A percentile compares a stretch with the other conserved stretches of the same genome.
phyloP scores from a whole-genome alignment of 192 early-diverging fungal species.

The Linnemannia elongata region DNA sequence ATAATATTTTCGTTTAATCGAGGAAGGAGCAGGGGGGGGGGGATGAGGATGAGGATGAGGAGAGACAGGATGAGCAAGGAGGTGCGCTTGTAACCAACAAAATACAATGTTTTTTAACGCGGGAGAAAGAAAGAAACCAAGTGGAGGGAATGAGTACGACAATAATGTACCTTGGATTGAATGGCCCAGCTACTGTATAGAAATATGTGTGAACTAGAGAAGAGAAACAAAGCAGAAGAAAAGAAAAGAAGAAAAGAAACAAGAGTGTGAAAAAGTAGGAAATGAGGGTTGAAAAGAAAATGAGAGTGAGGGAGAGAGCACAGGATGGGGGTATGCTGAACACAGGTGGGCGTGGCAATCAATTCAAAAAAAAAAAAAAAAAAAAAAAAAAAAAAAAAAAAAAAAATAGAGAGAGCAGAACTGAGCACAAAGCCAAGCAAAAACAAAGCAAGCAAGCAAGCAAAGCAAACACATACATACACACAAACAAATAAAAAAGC shows the following conservation, averaged over 20 bases:
- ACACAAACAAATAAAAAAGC: too few species aligned
- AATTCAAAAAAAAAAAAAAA: too few species aligned
- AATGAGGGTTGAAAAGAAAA: constrained; percentile 6
- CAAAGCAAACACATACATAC: too few species aligned
- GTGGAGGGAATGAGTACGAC: neutral
- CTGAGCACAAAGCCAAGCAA: too few species aligned
- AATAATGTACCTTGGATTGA: neutral
- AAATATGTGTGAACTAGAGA: neutral
- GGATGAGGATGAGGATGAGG: neutral
- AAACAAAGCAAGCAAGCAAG: too few species aligned
- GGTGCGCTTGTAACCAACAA: constrained; percentile 13
- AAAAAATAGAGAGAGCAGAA: too few species aligned
- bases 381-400: too few species aligned
- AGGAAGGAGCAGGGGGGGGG: constrained; percentile 36
- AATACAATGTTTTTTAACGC: neutral
- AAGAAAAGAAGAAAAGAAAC: neutral
- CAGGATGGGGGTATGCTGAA: neutral
- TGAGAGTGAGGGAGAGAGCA: too few species aligned
- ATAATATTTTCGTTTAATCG: constrained; percentile 13
- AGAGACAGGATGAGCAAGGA: constrained; percentile 26
- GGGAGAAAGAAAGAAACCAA: neutral
- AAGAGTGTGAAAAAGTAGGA: constrained; percentile 5
- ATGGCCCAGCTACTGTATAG: neutral
- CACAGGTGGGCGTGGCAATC: too few species aligned
- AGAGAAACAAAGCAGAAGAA: constrained; percentile 7